Evolutionary conservation across 371 early-diverging fungal species (phyloP), one percentile per base, ranked within the genome.

Genomic region (Mortierella sp.): DNA sequence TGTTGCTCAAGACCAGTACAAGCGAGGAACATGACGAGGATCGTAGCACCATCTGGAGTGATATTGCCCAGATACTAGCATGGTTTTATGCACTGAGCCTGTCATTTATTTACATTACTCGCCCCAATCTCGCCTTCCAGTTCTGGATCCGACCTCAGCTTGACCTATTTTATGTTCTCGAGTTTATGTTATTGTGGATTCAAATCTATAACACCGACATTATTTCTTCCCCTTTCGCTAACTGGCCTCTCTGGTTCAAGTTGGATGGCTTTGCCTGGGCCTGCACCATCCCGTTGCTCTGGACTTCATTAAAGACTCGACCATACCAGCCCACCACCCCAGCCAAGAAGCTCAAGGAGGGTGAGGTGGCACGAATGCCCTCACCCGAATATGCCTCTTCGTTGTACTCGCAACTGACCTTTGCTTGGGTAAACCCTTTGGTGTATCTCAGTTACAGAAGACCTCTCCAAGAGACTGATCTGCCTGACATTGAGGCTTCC

Each of bases 331-430:
- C 73, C 8, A 22, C 62, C 5, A 45, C 16, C 5, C 28, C 47
- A 3, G 24, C 55, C 60, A 66, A 68, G 67, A 68, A 68, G 52
- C 37, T 51, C 39, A 69, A 64, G 49, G 70, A 69, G 39, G 72
- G 74, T 11, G 72, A 75, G 20, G 18, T 40, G 10, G n/a, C 35
- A 11, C 87, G 90, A n/a, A 26, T 85, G 1, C 75, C 88, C 68
- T 87, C 89, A 5, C 67, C 84, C 22, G 90, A 90, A 62, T 81
- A 84, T 37, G 79, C 87, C 74, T 87, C 89, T 1, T 90, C 90
- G 1, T 8, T 87, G 11, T 90, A 88, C 68, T 87, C 88, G 18
- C 81, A 84, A 58, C 78, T 86, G 60, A 88, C 88, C 77, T 90
- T 89, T 57, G 68, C 78, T 30, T 90, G 90, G 90, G 85, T 87